Percentiles rank a stretch among this genome's conserved stretches.
phyloP scores from a whole-genome alignment of 306 rosid genomes.

The Spatholobus suberectus region DNA sequence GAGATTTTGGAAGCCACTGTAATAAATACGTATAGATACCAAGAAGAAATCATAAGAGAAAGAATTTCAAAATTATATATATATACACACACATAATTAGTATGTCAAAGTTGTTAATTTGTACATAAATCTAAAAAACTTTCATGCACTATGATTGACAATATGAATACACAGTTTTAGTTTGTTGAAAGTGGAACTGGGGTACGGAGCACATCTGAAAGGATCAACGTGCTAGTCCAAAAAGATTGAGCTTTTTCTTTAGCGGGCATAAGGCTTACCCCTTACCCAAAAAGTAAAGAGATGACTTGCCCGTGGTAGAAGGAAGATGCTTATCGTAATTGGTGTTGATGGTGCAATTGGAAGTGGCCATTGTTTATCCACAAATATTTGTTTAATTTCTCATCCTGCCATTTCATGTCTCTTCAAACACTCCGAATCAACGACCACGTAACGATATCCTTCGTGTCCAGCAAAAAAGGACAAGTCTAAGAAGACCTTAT shows the following conservation, averaged over 20 bases:
- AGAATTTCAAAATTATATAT: not conserved
- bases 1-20: too few relatives aligned
- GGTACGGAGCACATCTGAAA: not conserved
- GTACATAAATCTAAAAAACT: not conserved
- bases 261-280: not conserved
- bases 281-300: not conserved
- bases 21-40: not conserved
- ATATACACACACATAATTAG: too few relatives aligned
- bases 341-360: constrained; percentile 39
- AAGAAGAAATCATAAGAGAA: not conserved
- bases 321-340: constrained; percentile 57
- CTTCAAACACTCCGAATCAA: constrained; percentile 40
- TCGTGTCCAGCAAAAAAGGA: constrained; percentile 55
- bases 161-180: not conserved
- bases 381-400: constrained; percentile 5
- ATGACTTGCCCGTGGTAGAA: not conserved
- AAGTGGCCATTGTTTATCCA: constrained; percentile 44
- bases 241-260: not conserved
- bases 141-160: not conserved
- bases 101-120: not conserved
- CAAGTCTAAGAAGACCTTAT: constrained; percentile 45
- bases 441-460: constrained; percentile 32
- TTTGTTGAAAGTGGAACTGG: constrained; percentile 49
- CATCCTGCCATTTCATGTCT: not conserved
- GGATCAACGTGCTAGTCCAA: not conserved